Conservation (phyloP, 1,139 yeast species). For the Blastobotrys elegans region DNA sequence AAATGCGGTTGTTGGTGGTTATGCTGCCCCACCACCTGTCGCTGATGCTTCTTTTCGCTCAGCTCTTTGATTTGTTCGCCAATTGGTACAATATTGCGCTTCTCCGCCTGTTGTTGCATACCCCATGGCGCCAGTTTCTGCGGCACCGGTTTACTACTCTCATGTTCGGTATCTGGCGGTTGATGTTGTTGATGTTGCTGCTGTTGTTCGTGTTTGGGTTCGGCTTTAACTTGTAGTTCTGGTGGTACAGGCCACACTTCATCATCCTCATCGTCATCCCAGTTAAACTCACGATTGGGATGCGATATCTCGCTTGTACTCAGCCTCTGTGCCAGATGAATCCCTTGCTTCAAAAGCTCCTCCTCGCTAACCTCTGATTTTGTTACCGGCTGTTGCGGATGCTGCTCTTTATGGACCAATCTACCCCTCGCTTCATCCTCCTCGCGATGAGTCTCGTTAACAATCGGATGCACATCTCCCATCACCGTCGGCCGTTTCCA, state of each 20-base stretch:
- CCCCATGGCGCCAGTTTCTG: slow-evolving; percentile 25
- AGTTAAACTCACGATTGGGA: slow-evolving; percentile 33
- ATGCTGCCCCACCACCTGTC: slow-evolving; percentile 6
- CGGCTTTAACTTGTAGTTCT: slow-evolving; percentile 3
- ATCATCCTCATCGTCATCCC: slow-evolving; percentile 43
- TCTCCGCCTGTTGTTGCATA: slow-evolving; percentile 14
- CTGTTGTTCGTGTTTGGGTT: neutral
- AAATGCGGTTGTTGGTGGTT: slow-evolving; percentile 15
- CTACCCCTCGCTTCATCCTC: too few relatives aligned
- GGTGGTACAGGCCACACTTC: slow-evolving; percentile 16
- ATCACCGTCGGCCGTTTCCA: slow-evolving; percentile 29
- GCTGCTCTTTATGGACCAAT: neutral
- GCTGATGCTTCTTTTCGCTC: slow-evolving; percentile 17
- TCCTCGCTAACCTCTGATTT: slow-evolving; percentile 28
- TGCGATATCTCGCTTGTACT: slow-evolving; percentile 24
- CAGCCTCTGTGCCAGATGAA: slow-evolving; percentile 34
- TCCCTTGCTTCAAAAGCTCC: slow-evolving; percentile 35
- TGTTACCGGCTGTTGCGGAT: slow-evolving; percentile 1
- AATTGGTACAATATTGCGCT: slow-evolving; percentile 25
- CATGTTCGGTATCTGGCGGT: neutral
- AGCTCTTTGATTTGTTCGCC: slow-evolving; percentile 28
- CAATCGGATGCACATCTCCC: too few relatives aligned
- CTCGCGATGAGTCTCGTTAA: slow-evolving; percentile 8
- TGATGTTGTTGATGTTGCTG: neutral
- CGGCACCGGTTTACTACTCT: neutral